A percentile compares a stretch with the other conserved stretches of the same genome.
These are phyloP conservation scores for Scleromitrula shiraiana DNA, from an alignment of 2,329 filamentous ascomycete species.

Conservation along the genomic window DNA sequence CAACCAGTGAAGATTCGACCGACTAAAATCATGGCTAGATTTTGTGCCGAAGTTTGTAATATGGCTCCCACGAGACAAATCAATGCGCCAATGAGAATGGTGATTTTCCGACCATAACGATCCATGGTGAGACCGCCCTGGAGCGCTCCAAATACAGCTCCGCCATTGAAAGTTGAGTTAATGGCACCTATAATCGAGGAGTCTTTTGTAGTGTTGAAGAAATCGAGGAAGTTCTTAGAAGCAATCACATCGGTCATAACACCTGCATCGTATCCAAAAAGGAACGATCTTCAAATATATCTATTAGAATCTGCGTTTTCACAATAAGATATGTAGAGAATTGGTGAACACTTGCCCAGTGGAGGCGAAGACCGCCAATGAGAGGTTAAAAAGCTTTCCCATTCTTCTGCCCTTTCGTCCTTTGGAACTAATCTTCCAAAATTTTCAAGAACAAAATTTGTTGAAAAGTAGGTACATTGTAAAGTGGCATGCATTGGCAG, in stretches of 20 bases:
- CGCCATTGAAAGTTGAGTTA: conserved; percentile 57
- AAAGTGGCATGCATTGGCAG: neutral
- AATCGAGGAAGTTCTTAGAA: conserved; percentile 22
- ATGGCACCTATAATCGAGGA: conserved; percentile 41
- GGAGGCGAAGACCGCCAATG: conserved; percentile 35
- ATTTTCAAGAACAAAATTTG: neutral
- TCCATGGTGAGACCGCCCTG: conserved; percentile 46
- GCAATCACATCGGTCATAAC: conserved; percentile 29
- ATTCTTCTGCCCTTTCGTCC: conserved; percentile 20
- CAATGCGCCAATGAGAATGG: conserved; percentile 48
- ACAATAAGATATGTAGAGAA: neutral
- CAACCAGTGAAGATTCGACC: conserved; percentile 50
- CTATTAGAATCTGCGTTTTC: neutral
- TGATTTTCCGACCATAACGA: conserved; percentile 46
- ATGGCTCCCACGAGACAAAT: conserved; percentile 53
- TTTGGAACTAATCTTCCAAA: neutral
- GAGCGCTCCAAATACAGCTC: conserved; percentile 38
- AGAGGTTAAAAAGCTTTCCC: conserved; percentile 36
- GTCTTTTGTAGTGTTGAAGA: conserved; percentile 30
- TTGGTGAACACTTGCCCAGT: conserved; percentile 30
- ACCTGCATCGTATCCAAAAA: conserved; percentile 32
- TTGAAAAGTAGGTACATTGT: neutral
- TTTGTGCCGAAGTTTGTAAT: conserved; percentile 50
- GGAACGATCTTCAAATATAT: conserved; percentile 30
- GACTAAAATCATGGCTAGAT: conserved; percentile 47